Evolutionary conservation across 2,329 filamentous ascomycete genomes (phyloP), one percentile per base, ranked within the genome.

Genomic region (Xylaria sp.): DNA sequence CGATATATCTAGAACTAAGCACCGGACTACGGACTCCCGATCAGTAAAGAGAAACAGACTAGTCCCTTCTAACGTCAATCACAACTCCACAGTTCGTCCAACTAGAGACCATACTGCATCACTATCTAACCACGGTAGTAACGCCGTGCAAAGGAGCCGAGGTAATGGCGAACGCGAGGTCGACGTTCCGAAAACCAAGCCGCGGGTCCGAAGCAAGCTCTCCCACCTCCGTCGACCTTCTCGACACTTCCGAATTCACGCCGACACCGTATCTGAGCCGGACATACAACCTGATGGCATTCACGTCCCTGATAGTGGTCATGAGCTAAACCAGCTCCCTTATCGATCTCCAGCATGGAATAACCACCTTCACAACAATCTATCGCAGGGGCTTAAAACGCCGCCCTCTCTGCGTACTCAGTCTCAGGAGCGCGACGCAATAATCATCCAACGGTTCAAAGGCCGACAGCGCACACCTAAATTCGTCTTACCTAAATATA

Each of bases 401-500:
- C n/a, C 21, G 3, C 19, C 5, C 3, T 3, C 49, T 17, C 13
- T 48, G 3, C 46, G 13, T 7, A 21, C 40, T 3, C 13, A 7
- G 5, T 38, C 29, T 1, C 44, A 59, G 25, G 31, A 47, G 17
- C 29, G n/a, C 10, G 21, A 35, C 11, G 17, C 40, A 17, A 23
- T 2, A n/a, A 21, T 49, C 8, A 46, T 46, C 5, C 11, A 27
- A 21, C 8, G 40, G 10, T 23, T 51, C 13, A 43, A 62, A 44
- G 23, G 17, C 25, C 54, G 15, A 23, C 31, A 51, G 29, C 55
- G 25, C 2, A 37, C 49, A 9, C 44, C 31, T 2, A 56, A 58
- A 40, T n/a, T 35, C n/a, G 53, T 65, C 1, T 11, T 48, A 1
- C 48, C 55, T 8, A 29, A 60, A 4, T 31, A 11, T 6, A 60